A percentile compares a stretch with the other conserved stretches of the same genome.
phyloP scores from a whole-genome alignment of 805 yeast genomes.

The Hanseniaspora meyeri region DNA sequence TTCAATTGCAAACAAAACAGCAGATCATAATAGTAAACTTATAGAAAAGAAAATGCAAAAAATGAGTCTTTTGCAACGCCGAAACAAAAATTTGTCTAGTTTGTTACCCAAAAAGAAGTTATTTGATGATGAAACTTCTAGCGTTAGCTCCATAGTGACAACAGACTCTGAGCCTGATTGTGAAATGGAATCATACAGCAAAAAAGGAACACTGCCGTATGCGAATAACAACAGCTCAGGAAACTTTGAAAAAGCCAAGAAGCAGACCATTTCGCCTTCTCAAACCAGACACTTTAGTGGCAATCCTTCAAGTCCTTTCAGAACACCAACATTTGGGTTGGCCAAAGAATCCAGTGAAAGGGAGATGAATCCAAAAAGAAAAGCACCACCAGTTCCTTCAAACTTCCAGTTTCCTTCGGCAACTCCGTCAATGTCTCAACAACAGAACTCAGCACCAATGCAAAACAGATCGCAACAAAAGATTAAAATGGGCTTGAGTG shows the following conservation, averaged over 20 bases:
- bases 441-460: too few species aligned
- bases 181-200: not conserved
- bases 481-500: conserved; percentile 68
- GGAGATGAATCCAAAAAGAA: conserved; percentile 22
- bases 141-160: conserved; percentile 7
- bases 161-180: conserved; percentile 9
- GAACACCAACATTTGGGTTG: not conserved
- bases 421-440: too few species aligned
- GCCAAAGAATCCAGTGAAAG: not conserved
- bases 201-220: not conserved
- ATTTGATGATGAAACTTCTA: conserved; percentile 5
- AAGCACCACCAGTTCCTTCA: conserved; percentile 23
- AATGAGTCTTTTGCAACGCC: not conserved
- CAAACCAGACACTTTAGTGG: not conserved
- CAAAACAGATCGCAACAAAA: conserved; percentile 33
- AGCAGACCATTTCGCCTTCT: not conserved
- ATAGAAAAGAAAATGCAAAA: conserved; percentile 8
- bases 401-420: conserved; percentile 12
- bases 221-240: not conserved
- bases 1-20: not conserved
- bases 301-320: conserved; percentile 10
- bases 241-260: not conserved
- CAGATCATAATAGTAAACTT: not conserved
- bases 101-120: not conserved
- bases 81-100: not conserved